phyloP scores from a whole-genome alignment of 345 rosid genomes.

The Brassica rapa region DNA sequence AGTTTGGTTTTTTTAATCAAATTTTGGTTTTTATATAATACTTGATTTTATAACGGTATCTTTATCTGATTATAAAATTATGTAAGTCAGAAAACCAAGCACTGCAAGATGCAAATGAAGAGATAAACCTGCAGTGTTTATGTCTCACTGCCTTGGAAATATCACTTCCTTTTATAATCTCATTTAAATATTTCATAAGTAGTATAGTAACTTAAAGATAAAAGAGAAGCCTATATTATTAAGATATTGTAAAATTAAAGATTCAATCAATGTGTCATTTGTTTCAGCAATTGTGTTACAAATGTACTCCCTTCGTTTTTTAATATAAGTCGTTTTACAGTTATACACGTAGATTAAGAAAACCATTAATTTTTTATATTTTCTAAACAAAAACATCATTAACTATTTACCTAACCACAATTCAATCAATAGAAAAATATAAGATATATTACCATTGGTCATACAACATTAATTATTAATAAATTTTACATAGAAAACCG shows the following conservation, averaged over 20 bases:
- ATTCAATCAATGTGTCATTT: conserved; percentile 31
- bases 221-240: conserved; percentile 17
- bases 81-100: conserved; percentile 30
- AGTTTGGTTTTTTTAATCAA: not conserved
- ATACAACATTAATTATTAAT: too few species aligned
- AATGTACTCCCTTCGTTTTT: not conserved
- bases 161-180: conserved; percentile 30
- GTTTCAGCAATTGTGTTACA: conserved; percentile 23
- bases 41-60: conserved; percentile 1
- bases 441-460: too few species aligned
- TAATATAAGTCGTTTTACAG: too few species aligned
- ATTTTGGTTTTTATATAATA: not conserved
- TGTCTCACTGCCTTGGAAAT: conserved; percentile 49
- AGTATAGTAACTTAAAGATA: conserved; percentile 19
- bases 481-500: too few species aligned
- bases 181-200: conserved; percentile 35
- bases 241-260: conserved; percentile 21
- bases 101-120: conserved; percentile 31
- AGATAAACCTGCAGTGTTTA: conserved; percentile 50
- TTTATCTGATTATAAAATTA: conserved; percentile 18
- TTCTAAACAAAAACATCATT: too few species aligned
- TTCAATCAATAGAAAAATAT: too few species aligned
- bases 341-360: too few species aligned
- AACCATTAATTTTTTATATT: too few species aligned
- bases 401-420: too few species aligned